Base-by-base conservation (phyloP, 345 rosid genomes). In the Eutrema heterophyllum region DNA sequence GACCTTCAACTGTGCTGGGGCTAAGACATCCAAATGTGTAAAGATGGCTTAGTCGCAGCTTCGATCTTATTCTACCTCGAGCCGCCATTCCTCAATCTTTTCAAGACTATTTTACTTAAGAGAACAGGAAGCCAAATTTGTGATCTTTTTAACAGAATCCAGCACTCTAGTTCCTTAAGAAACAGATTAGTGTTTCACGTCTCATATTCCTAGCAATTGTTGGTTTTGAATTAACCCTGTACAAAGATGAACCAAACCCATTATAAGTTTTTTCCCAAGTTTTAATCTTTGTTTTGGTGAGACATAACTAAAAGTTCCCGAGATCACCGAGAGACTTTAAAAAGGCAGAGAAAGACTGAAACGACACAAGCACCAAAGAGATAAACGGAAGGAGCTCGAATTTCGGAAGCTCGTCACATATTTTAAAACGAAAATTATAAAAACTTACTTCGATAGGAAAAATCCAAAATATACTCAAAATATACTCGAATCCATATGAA, bases 1-100 rank as follows among this genome's bases (percentile, higher is more conserved):
- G 76, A 32, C 59, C 80, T 63, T 86, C 80, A 5, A 77, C 21
- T 2, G 81, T 56, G 26, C 41, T 70, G 7, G 98, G 97, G 72
- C 85, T 83, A 35, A 89, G 39, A 61, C 98, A 92, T 26, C 91
- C 79, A 38, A 95, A 95, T 14, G 99, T 90, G 41, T 95, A 92
- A 66, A 95, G 88, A 72, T 75, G 81, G 75, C 96, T 89, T 75
- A 90, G 82, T 26, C 86, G 78, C 5, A 78, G 81, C 96, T 83
- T 92, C n/a, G 85, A 86, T 85, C 97, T 86, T 78, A 86, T 86
- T 73, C 90, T 86, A 43, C 98, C 91, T 64, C 87, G 58, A 70
- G 96, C 79, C 99, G 96, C 79, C 99, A 95, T 95, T 78, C 74
- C 72, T 62, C 46, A 53, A 66, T 33, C n/a, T 40, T 53, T 79